Evolutionary conservation across 345 rosid genomes (phyloP).

Genomic region (Gynandropsis gynandra): DNA sequence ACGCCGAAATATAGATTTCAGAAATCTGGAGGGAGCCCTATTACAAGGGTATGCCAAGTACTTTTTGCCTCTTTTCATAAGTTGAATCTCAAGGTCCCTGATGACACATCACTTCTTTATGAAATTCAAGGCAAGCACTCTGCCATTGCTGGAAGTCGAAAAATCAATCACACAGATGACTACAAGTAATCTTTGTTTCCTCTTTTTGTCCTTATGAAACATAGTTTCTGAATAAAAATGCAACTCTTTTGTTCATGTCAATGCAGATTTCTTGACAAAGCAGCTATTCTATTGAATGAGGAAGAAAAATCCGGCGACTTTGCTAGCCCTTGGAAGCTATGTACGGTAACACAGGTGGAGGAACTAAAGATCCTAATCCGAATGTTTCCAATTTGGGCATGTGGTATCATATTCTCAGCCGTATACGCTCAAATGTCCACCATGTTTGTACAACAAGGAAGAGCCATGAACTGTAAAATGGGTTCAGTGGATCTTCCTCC

Average conservation of each 20-base stretch:
- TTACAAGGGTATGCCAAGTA: constrained; percentile 79
- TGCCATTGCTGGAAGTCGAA: constrained; percentile 67
- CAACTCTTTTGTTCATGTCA: no score
- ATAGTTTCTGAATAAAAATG: no score
- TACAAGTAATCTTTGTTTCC: constrained; percentile 34
- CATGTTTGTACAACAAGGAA: constrained; percentile 91
- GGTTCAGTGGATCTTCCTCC: constrained; percentile 90
- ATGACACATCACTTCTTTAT: constrained; percentile 50
- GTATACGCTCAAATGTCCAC: constrained; percentile 88
- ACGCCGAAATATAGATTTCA: constrained; percentile 85
- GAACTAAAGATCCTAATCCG: constrained; percentile 85
- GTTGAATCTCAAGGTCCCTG: constrained; percentile 48
- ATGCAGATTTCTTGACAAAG: constrained; percentile 87
- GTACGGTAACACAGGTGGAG: constrained; percentile 92
- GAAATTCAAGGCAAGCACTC: constrained; percentile 67
- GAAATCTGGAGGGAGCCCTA: constrained; percentile 87
- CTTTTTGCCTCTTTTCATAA: constrained; percentile 74
- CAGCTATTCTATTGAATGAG: constrained; percentile 60
- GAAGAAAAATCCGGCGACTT: constrained; percentile 51
- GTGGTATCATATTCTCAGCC: constrained; percentile 75
- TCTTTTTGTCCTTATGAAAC: background rate
- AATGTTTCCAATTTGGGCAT: constrained; percentile 95
- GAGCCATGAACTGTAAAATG: constrained; percentile 66
- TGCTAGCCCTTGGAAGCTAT: constrained; percentile 67
- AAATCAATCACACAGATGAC: constrained; percentile 66